Base-by-base conservation (phyloP, 495 filamentous ascomycete species). In the Penicillium malachiteum region DNA sequence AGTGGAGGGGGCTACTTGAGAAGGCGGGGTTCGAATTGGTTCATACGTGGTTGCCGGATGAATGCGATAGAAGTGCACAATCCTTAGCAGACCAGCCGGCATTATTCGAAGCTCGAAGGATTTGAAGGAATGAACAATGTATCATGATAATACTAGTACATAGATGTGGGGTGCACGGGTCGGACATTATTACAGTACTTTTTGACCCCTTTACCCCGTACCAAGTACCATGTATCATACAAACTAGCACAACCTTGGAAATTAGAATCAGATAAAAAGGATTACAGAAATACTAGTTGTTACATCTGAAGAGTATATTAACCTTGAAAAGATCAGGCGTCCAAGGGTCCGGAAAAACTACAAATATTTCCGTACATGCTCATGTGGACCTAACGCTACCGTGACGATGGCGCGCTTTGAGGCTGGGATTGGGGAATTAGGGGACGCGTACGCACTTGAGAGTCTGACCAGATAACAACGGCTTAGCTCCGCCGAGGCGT, bases 1-100 rank as follows among this genome's bases (percentile, higher is more conserved):
- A 68, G 11, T 67, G 54, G 48, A 40, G 53, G 41, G 16, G 34
- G 39, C 40, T 61, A 49, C 66, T 67, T 63, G 81, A 80, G 21
- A 35, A 41, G 14, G 75, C 58, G 41, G 86, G 84, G 65, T 82
- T 87, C 50, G 79, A 77, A n/a, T 81, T 87, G 47, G 82, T 81
- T 48, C 64, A 76, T 41, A 72, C 73, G 7, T 21, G 55, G 61
- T 31, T 60, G 13, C 54, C 61, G 2, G 39, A 57, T 26, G 53
- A 33, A 4, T 58, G 43, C 30, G 53, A 56, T 40, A 5, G 42
- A 3, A 47, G 44, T 16, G 13, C 59, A 6, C 14, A 32, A 7
- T 42, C 48, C n/a, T 18, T 58, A 18, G 53, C 56, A 35, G 40
- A 56, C 3, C 60, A 59, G 37, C 38, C 60, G 2, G 50, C 56